Base-by-base conservation (phyloP, 2,329 filamentous ascomycete genomes). In the Biscogniauxia mediterranea region DNA sequence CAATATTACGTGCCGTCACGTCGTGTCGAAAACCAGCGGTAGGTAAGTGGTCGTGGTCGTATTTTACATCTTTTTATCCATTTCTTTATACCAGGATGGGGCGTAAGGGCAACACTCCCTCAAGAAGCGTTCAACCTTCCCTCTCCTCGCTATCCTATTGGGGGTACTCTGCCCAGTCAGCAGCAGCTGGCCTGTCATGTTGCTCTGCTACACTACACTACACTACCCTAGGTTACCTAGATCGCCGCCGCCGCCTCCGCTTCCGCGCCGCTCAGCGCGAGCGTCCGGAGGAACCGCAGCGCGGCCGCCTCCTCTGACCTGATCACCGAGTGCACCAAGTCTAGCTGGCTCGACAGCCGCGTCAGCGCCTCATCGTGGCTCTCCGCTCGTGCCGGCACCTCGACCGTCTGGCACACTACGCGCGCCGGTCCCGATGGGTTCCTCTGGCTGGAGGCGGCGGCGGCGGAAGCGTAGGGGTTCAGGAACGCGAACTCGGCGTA, bases 401-500 rank as follows among this genome's bases (percentile, higher is more conserved):
- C 15, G 8, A 57, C 3, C 8, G 56, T 57, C 46, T 53, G 54
- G 17, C 15, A 11, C 9, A 21, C 20, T 4, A 19, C 28, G 20
- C 19, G 5, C 58, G 19, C 58, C 28, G 5, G 11, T 28, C 19
- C 17, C 8, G 2, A 4, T 23, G 17, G 19, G 17, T 7, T 15
- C 32, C 15, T 9, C 19, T 50, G 19, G n/a, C 54, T 17, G 26
- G 54, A 25, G 17, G 54, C 50, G 3, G 15, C 17, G 7, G 9
- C 20, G 4, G 32, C 17, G 7, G 9, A n/a, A 2, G 32, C 42
- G 19, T 68, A 66, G 0, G 66, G 63, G 52, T 68, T 66, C 5
- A 53, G 17, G 1, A 52, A 54, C 1, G 63, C 51, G 9, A 65
- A 56, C 3, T 65, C 61, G 32, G 52, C 52, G 50, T 68, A 69